Evolutionary conservation across 176 grass and related monocot genomes (phyloP), one percentile per base, ranked within the genome.

Genomic region (Cocos nucifera): DNA sequence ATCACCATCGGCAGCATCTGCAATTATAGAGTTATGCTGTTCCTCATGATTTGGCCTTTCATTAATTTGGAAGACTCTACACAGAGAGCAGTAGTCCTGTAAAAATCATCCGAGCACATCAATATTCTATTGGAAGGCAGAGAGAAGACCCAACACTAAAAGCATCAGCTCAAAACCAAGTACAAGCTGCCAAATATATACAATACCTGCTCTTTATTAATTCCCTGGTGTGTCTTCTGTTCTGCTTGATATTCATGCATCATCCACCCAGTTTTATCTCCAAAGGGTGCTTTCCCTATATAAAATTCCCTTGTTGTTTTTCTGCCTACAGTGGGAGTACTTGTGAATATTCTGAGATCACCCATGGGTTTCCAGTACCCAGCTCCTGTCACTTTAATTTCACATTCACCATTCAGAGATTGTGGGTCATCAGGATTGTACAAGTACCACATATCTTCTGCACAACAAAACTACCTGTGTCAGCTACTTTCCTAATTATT

Each of bases 41-140:
- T 60, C 52, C 15, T 66, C 51, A 56, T 30, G 55, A 77, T 54
- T 61, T 52, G 59, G 4, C 27, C 49, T 64, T 72, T 67, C 32
- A 3, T 70, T 59, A 24, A 30, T 57, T 29, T 70, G 63, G 64
- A 55, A 81, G 48, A 87, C 51, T 81, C 67, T 87, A 69, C 62
- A 84, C 74, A 93, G 73, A 61, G 67, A 84, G 77, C 58, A 73
- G 61, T 84, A 57, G 18, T 79, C 80, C 89, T 93, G 77, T 27
- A 63, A 73, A 67, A 73, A 67, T 69, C 59, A 76, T 27, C 21
- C 24, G 54, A 63, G 17, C 49, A 50, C 3, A 61, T 67, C 53
- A 86, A 57, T 60, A 24, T 53, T 64, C 52, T 18, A 59, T 16
- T 8, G 4, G 44, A 22, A 16, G 53, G 14, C 51, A 23, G 54